Base-by-base conservation (phyloP, 176 grass and related monocot genomes). In the Lolium rigidum region DNA sequence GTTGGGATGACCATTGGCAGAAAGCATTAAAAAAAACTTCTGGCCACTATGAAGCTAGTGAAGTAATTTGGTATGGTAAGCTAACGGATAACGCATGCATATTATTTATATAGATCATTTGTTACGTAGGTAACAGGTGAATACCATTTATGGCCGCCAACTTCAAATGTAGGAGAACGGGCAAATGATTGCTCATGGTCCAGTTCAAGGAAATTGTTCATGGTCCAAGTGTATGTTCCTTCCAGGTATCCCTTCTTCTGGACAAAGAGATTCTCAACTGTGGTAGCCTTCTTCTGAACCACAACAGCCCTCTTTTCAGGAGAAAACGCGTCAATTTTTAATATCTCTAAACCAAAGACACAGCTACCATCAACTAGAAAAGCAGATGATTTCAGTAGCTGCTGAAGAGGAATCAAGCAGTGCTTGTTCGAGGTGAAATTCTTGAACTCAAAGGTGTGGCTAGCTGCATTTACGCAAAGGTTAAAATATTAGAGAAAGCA, bases 191-290 rank as follows among this genome's bases (percentile, higher is more conserved):
- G 20, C 63, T 71, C 69, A 15, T 10, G 28, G 1, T 52, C 49
- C 26, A 82, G 38, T 44, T 61, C 54, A 54, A 28, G 54, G 43
- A 71, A 83, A 26, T 71, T 79, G 28, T 79, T 60, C 25, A 83
- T 11, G 74, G 25, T 88, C 87, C 87, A 84, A 10, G 74, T 83
- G 18, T 88, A 88, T 10, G 52, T 78, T 9, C 81, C 87, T 79
- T 84, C 38, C 25, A 78, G 71, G 14, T 79, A 62, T 11, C 17
- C 86, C 52, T 88, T 78, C 43, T 68, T 17, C 31, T 68, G 31
- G 31, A 38, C 31, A 68, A 68, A 68, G 10, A 68, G 15, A 15
- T 68, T 68, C 31, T 68, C 4, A 67, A 67, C 28, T 67, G 26
- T 67, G 63, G 28, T 67, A 8, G 26, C 26, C 63, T 83, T 83